These are phyloP conservation scores for Pichia nakasei DNA, from an alignment of 805 yeast species.

Conservation along the genomic window DNA sequence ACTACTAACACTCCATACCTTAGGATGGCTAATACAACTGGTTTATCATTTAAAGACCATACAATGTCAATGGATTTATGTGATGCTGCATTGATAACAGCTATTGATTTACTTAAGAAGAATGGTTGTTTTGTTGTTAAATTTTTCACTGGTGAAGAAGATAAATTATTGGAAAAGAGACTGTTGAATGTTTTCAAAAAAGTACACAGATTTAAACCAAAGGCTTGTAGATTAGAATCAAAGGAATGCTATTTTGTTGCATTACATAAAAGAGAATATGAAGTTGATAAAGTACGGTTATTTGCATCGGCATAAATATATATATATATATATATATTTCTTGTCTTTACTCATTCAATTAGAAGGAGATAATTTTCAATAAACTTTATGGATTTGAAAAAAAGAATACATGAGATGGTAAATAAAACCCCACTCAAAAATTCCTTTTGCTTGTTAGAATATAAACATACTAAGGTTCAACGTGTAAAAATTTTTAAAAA, in stretches of 20 bases:
- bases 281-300: constrained; percentile 35
- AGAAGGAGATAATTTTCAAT: too few species aligned
- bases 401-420: too few species aligned
- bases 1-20: constrained; percentile 70
- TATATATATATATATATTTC: neutral
- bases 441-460: too few species aligned
- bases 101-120: constrained; percentile 58
- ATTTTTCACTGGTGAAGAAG: constrained; percentile 78
- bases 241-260: constrained; percentile 79
- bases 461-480: too few species aligned
- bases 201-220: constrained; percentile 70
- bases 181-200: constrained; percentile 48
- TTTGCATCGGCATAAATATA: constrained; percentile 20
- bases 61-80: constrained; percentile 81
- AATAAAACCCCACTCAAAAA: too few species aligned
- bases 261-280: constrained; percentile 34
- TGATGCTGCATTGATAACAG: constrained; percentile 78
- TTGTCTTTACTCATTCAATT: too few species aligned
- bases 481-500: neutral
- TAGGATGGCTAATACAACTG: constrained; percentile 93
- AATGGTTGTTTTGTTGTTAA: constrained; percentile 77
- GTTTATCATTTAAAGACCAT: constrained; percentile 76
- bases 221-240: constrained; percentile 70
- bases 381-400: too few species aligned
- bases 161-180: constrained; percentile 49